phyloP scores from a whole-genome alignment of 192 early-diverging fungal species.

The Neocallimastix lanati region DNA sequence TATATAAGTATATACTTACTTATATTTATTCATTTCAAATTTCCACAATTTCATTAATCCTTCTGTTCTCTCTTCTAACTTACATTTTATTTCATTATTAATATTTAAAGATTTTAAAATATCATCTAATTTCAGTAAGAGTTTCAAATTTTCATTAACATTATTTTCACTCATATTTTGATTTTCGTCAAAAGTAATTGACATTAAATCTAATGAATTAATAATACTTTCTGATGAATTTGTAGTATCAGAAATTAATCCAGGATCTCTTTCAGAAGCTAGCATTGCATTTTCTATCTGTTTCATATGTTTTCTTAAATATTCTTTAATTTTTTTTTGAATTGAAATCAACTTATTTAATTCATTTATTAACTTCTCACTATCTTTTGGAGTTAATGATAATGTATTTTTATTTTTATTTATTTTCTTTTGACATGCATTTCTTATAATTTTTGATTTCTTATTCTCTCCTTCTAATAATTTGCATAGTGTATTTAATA shows the following conservation, averaged over 20 bases:
- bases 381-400: background rate
- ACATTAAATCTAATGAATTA: background rate
- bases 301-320: background rate
- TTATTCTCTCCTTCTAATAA: background rate
- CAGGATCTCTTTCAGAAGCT: background rate
- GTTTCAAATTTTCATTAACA: background rate
- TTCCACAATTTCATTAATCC: background rate
- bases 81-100: background rate
- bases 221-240: background rate
- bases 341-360: background rate
- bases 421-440: background rate
- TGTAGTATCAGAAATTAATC: background rate
- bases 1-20: background rate
- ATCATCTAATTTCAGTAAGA: background rate
- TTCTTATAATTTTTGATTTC: background rate
- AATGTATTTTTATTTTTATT: background rate
- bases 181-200: background rate
- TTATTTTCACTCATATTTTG: background rate
- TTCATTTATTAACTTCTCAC: background rate
- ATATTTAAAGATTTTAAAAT: background rate
- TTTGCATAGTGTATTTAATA: background rate
- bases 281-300: background rate
- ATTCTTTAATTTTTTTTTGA: background rate
- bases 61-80: background rate
- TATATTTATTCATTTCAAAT: background rate